These are phyloP conservation scores for Ramalina peruviana DNA, from an alignment of 495 filamentous ascomycete species.

Conservation along the genomic window DNA sequence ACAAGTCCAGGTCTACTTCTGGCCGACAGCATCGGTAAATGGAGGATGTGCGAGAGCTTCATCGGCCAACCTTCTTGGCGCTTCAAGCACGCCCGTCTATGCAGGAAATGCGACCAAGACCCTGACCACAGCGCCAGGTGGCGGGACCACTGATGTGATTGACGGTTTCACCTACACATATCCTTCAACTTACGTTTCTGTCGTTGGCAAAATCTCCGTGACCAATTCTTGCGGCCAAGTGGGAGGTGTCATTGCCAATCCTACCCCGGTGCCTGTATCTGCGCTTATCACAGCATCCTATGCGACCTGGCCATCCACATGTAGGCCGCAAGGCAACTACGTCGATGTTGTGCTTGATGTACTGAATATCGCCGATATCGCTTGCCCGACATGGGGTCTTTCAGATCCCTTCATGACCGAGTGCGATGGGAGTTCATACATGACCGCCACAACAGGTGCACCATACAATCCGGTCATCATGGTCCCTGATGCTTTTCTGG, in stretches of 20 bases:
- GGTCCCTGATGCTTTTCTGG: constrained; percentile 5
- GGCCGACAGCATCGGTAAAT: constrained; percentile 6
- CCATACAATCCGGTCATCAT: constrained; percentile 10
- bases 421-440: constrained; percentile 4
- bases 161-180: constrained; percentile 9
- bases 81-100: constrained; percentile 1
- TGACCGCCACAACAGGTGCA: constrained; percentile 6
- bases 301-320: constrained; percentile 7
- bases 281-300: constrained; percentile 11
- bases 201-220: constrained; percentile 5
- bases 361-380: constrained; percentile 7
- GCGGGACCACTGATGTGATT: neutral
- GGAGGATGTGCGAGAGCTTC: constrained; percentile 3
- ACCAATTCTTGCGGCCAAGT: constrained; percentile 7
- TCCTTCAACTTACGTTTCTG: constrained; percentile 9
- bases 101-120: constrained; percentile 5
- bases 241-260: constrained; percentile 2
- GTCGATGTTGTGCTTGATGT: constrained; percentile 4
- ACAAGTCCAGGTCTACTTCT: constrained; percentile 11
- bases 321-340: constrained; percentile 3
- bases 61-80: neutral
- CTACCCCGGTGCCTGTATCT: constrained; percentile 6
- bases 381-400: constrained; percentile 10
- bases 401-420: constrained; percentile 5
- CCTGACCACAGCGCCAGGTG: neutral